Conservation (phyloP, 106 monocot genomes). For the Apostasia ramifera region DNA sequence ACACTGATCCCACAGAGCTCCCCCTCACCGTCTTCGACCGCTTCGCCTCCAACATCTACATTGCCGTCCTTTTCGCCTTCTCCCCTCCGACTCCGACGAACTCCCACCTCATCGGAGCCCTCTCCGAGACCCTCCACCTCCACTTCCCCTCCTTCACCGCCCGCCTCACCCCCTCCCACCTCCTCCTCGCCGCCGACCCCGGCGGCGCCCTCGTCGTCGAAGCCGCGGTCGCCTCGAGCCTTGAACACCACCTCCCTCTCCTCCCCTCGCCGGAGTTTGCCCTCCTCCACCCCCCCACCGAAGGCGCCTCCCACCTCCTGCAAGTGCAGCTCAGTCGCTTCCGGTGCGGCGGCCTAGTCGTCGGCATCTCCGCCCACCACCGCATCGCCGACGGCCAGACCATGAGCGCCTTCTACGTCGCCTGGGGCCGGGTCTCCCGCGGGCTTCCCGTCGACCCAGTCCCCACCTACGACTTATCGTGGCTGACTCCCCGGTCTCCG, state of each 20-base stretch:
- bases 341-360: conserved; percentile 37
- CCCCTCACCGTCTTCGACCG: conserved; percentile 44
- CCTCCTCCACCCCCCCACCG: neutral
- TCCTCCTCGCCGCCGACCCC: conserved; percentile 11
- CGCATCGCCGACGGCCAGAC: conserved; percentile 51
- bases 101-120: conserved; percentile 12
- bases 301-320: conserved; percentile 6
- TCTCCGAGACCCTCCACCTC: conserved; percentile 14
- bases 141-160: conserved; percentile 27
- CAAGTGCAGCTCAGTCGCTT: conserved; percentile 56
- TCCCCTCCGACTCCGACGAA: conserved; percentile 26
- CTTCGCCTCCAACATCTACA: conserved; percentile 22
- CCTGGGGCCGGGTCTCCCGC: conserved; percentile 22
- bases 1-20: conserved; percentile 1
- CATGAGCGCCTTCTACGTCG: conserved; percentile 39
- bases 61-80: conserved; percentile 34
- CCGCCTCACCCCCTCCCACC: conserved; percentile 6
- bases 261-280: neutral
- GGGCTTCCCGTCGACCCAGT: conserved; percentile 5
- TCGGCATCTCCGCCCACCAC: conserved; percentile 38
- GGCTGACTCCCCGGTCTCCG: conserved; percentile 9
- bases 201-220: conserved; percentile 36
- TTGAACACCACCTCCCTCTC: conserved; percentile 11
- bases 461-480: conserved; percentile 3
- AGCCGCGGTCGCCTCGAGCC: neutral